These are phyloP conservation scores for Viridothelium virens DNA, from an alignment of 495 filamentous ascomycete genomes.

Conservation along the genomic window DNA sequence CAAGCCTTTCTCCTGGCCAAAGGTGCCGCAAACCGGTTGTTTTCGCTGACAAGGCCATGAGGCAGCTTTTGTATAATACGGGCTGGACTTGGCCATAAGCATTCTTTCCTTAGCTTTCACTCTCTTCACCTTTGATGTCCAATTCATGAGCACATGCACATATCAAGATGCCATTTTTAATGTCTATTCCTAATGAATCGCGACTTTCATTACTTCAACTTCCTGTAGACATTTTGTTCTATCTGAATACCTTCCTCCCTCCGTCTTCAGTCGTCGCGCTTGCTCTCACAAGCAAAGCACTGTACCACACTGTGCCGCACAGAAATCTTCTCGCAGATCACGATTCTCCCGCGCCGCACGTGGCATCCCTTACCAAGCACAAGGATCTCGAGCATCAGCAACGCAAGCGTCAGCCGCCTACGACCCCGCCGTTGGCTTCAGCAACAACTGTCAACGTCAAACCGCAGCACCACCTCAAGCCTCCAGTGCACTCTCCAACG, in stretches of 20 bases:
- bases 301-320: neutral
- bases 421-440: neutral
- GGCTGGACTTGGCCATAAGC: neutral
- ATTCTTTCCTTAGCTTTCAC: neutral
- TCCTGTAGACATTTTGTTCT: constrained; percentile 13
- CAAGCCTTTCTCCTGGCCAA: neutral
- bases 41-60: neutral
- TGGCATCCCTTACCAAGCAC: constrained; percentile 1
- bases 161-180: constrained; percentile 4
- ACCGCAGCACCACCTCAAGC: constrained; percentile 7
- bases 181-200: neutral
- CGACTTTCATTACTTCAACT: constrained; percentile 9
- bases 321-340: neutral
- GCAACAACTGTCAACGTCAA: constrained; percentile 12
- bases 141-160: neutral
- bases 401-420: neutral
- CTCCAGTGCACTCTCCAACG: neutral
- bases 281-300: constrained; percentile 3
- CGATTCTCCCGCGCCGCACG: neutral
- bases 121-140: neutral
- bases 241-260: constrained; percentile 11
- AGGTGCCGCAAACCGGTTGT: neutral
- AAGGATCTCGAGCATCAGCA: neutral
- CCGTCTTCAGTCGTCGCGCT: constrained; percentile 11
- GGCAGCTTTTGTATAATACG: neutral